Evolutionary conservation across 768 basidiomycete genomes (phyloP), one percentile per base, ranked within the genome.

Genomic region (Cytidiella melzeri): DNA sequence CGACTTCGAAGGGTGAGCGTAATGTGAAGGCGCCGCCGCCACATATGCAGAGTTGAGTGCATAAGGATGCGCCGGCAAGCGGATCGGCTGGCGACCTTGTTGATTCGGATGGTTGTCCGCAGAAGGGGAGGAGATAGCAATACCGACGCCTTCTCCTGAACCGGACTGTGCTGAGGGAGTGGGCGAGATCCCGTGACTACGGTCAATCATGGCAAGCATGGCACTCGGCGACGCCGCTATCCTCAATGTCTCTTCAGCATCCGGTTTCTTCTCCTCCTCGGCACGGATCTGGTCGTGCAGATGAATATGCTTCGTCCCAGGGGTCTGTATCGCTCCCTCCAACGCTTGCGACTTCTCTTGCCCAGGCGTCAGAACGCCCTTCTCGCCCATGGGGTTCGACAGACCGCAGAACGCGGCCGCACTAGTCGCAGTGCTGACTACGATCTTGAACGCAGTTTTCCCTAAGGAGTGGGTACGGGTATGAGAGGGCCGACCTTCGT

Each of bases 61-160:
- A 46, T 69, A 71, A 1, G 72, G 71, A 55, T 72, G 73, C 27
- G 53, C 57, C 2, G 64, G 64, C 13, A 66, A 27, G 37, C 52
- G 47, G 19, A 63, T 52, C 2, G 61, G 58, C 34, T 59, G 59
- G 20, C 38, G 43, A 11, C 36, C 30, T 15, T 55, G 48, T 13
- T 49, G 40, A 7, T 24, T 51, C 5, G 44, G 41, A 27, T 49
- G 41, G 21, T 62, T 59, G 3, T 66, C 67, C 5, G 60, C 52
- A 2, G 60, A 67, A 1, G 71, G 64, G 3, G 30, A 34, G 30
- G 73, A 68, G 25, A 77, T 61, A 4, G 75, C 76, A 45, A 77
- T 66, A 10, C 75, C 75, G 1, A 77, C 65, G 27, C 59, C 61
- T 38, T 67, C 64, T 1, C 38, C 57, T 0, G 61, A 61, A 3